Base-by-base conservation (phyloP, 352 stramenopile species). In the Globisporangium mamillatum region DNA sequence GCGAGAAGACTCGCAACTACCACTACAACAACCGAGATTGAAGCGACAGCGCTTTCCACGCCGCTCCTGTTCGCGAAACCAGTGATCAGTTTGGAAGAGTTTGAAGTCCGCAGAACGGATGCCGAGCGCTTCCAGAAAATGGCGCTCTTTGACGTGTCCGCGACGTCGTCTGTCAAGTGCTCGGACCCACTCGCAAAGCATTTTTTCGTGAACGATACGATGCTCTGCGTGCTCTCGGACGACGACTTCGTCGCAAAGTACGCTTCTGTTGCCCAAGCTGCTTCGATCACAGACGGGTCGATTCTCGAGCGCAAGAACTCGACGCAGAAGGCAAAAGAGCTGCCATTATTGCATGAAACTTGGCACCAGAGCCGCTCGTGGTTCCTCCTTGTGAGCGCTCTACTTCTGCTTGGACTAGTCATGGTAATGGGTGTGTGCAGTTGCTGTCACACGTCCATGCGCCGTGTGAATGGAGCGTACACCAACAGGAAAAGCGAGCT, bases 211-310 rank as follows among this genome's bases (percentile, higher is more conserved):
- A 64, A 82, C 22, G 56, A 82, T 60, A 82, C 77, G 7, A 63
- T 84, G 71, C 62, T 84, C 2, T 84, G 75, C 60, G 75, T 82
- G 24, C 64, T 84, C 25, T 54, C 73, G 25, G 75, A 84, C 56
- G 69, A 73, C 16, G 57, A 68, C n/a, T 84, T 84, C 48, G 60
- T 76, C 24, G 50, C 20, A 59, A 84, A 84, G 54, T 82, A 82
- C 32, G 70, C 73, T 9, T 50, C 52, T 16, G 56, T 67, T 22
- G 48, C 53, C 10, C 22, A 34, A 22, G 50, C 48, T 9, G 62
- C 62, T 4, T 34, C 50, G 14, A 60, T 57, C 50, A 25, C 48
- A 6, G 48, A 48, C 1, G 62, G 50, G 3, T 36, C 34, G 10
- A 22, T 25, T 14, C 29, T 34, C 9, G 27, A 9, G 14, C n/a